A percentile compares a stretch with the other conserved stretches of the same genome.
Conservation (phyloP, 306 rosid species). For the Prunus padus region DNA sequence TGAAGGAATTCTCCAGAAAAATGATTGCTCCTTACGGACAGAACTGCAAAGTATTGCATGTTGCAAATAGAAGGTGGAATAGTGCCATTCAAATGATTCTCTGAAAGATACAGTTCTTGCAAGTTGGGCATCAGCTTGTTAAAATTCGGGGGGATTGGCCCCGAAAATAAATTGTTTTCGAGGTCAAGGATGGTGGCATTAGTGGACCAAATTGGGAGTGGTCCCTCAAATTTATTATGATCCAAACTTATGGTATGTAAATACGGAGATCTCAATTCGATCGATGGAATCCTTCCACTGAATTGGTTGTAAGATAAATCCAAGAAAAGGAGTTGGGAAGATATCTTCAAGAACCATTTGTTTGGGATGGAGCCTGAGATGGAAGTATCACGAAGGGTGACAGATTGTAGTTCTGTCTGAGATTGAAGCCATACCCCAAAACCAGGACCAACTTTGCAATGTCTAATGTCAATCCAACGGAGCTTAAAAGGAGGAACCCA, state of each 20-base stretch:
- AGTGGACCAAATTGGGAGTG: not conserved
- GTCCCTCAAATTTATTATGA: not conserved
- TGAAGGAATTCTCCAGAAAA: not conserved
- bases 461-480: not conserved
- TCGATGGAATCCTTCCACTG: not conserved
- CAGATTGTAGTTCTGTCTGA: not conserved
- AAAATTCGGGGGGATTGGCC: not conserved
- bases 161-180: not conserved
- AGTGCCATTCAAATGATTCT: not conserved
- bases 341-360: not conserved
- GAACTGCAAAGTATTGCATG: not conserved
- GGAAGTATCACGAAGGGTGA: not conserved
- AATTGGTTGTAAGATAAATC: slow-evolving; percentile 2
- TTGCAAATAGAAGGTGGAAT: not conserved
- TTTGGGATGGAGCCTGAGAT: not conserved
- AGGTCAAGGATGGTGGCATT: accelerated
- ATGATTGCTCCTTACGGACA: not conserved
- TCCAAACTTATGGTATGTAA: not conserved
- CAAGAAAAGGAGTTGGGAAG: not conserved
- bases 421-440: not conserved
- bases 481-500: slow-evolving; percentile 13
- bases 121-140: not conserved
- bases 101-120: not conserved
- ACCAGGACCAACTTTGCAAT: not conserved
- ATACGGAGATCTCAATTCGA: not conserved